Evolutionary conservation across 1,284 basidiomycete species (phyloP).

Genomic region (Phylloporus sp.): DNA sequence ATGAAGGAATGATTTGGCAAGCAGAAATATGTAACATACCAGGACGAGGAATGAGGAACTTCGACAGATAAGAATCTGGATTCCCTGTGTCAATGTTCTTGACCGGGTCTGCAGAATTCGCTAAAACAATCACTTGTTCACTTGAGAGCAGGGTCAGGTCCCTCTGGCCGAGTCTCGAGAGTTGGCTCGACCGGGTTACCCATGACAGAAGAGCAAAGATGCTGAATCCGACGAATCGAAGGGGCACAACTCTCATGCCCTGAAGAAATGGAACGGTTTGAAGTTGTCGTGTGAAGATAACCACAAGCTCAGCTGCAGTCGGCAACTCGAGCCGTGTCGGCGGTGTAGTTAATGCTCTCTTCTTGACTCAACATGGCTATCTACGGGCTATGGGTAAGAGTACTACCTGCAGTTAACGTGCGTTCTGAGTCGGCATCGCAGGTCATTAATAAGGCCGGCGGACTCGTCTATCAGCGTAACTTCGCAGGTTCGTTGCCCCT

Average conservation of each 20-base stretch:
- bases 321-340: no score
- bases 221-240: constrained; percentile 14
- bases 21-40: constrained; percentile 57
- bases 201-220: constrained; percentile 32
- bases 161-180: constrained; percentile 47
- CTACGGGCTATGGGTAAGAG: constrained; percentile 80
- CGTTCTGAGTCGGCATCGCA: constrained; percentile 38
- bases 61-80: constrained; percentile 77
- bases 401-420: constrained; percentile 9
- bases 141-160: constrained; percentile 58
- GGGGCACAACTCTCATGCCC: constrained; percentile 30
- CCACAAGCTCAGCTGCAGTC: background rate
- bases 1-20: constrained; percentile 17
- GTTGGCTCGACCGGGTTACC: constrained; percentile 35
- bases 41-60: constrained; percentile 82
- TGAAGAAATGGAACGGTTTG: background rate
- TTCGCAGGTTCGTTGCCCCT: constrained; percentile 73
- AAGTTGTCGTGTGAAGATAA: constrained; percentile 23
- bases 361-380: constrained; percentile 63
- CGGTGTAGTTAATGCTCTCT: constrained; percentile 17
- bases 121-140: constrained; percentile 59
- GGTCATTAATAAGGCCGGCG: constrained; percentile 99
- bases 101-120: constrained; percentile 65
- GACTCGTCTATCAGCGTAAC: constrained; percentile 92
- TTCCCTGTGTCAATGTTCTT: constrained; percentile 71